Conservation (phyloP, 2,329 filamentous ascomycete genomes). For the Phyllosticta capitalensis region DNA sequence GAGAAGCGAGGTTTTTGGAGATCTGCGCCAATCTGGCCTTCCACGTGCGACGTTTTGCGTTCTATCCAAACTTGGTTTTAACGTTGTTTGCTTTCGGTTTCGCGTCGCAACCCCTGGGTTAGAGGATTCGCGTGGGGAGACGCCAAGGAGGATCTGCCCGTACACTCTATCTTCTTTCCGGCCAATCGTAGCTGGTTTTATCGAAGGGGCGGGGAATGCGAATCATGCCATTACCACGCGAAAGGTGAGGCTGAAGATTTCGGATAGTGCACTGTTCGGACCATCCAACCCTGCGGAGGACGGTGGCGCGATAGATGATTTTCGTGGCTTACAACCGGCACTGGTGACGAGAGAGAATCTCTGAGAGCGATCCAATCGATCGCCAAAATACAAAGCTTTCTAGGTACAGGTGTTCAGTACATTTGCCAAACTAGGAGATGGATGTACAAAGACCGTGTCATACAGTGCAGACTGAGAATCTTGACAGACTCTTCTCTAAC, state of each 20-base stretch:
- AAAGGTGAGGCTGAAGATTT: background rate
- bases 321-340: too few species aligned
- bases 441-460: background rate
- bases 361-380: background rate
- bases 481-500: background rate
- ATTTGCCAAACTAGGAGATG: background rate
- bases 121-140: background rate
- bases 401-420: background rate
- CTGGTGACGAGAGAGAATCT: too few species aligned
- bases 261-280: background rate
- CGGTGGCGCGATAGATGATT: too few species aligned
- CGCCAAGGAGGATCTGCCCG: background rate
- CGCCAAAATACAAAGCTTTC: background rate
- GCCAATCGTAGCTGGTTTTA: background rate
- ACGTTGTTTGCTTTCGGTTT: background rate
- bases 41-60: background rate
- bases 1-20: too few species aligned
- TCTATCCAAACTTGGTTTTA: background rate
- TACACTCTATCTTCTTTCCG: background rate
- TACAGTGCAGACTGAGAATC: background rate
- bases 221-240: background rate
- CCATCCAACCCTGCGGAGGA: too few species aligned
- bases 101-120: background rate
- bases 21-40: background rate
- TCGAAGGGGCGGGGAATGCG: background rate